Base-by-base conservation (phyloP, 345 rosid genomes). In the Mercurialis annua region DNA sequence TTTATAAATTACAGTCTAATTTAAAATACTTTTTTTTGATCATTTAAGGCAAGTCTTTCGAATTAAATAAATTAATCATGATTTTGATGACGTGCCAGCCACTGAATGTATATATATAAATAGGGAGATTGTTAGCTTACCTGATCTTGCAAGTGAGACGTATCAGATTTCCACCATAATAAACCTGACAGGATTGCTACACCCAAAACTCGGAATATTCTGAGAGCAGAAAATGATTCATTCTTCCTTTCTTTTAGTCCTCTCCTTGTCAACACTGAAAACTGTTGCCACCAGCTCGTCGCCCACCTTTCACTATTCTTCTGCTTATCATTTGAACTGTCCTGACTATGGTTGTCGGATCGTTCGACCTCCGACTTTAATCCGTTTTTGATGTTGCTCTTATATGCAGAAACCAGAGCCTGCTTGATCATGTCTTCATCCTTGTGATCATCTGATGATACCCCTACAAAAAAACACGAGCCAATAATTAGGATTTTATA, bases 201-300 rank as follows among this genome's bases (percentile, higher is more conserved):
- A 5, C 14, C 31, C 49, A 85, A 11, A 54, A 87, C 78, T 27
- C 83, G 83, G 1, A 16, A 53, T 21, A 83, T 68, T 50, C 74
- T 83, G 51, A 80, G 38, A 4, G 31, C 34, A 23, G 85, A 77
- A 80, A 87, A 79, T 5, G 77, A 73, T 6, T 77, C 77, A 21
- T 85, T 67, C 50, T 69, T 82, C 71, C 86, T 77, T 69, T 82
- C 83, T 63, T 80, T 83, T 15, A 87, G 23, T 42, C 84, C 86
- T 62, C 90, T 81, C 42, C 49, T 52, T 1, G 78, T 51, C 72
- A 87, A 65, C 29, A 76, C 71, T 2, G 65, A 59, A 33, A 85
- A 81, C 57, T 87, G 84, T 67, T 87, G 86, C 85, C 82, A 78
- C 90, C 92, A 87, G 10, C 79, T 81, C 2, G 87, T 83, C 3